Conservation (phyloP, 345 rosid genomes). For the Theobroma cacao region DNA sequence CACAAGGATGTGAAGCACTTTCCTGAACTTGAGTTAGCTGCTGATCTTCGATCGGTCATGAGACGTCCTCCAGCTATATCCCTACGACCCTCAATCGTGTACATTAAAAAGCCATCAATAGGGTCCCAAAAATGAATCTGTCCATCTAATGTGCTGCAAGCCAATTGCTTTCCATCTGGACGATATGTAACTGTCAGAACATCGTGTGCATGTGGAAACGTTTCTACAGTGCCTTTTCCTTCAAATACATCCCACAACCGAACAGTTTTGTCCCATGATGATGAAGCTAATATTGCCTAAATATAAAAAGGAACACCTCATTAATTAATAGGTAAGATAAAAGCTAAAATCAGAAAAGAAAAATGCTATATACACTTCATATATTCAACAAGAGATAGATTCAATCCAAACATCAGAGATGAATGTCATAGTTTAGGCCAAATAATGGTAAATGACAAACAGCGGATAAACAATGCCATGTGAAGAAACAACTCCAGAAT, state of each 20-base stretch:
- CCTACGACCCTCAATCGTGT: conserved; percentile 93
- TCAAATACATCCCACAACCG: conserved; percentile 93
- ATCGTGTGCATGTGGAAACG: conserved; percentile 86
- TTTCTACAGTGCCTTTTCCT: conserved; percentile 85
- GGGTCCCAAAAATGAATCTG: conserved; percentile 98
- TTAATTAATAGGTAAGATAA: not conserved
- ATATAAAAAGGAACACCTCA: conserved; percentile 9
- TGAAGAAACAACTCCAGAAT: not conserved
- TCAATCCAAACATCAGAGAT: not conserved
- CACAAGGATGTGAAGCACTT: conserved; percentile 90
- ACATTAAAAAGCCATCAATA: conserved; percentile 78
- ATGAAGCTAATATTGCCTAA: conserved; percentile 81
- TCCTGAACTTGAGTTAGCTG: conserved; percentile 93
- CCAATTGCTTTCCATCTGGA: conserved; percentile 94
- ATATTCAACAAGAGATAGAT: not conserved
- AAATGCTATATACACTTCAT: not conserved
- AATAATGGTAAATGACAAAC: not conserved
- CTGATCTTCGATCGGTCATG: conserved; percentile 86
- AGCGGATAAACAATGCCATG: not conserved
- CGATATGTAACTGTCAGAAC: conserved; percentile 88
- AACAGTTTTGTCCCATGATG: conserved; percentile 97
- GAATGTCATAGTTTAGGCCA: not conserved
- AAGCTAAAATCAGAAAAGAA: not conserved
- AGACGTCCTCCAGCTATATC: conserved; percentile 95
- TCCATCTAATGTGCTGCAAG: conserved; percentile 90